These are phyloP conservation scores for Fusarium odoratissimum DNA, from an alignment of 2,329 filamentous ascomycete species.

Conservation along the genomic window DNA sequence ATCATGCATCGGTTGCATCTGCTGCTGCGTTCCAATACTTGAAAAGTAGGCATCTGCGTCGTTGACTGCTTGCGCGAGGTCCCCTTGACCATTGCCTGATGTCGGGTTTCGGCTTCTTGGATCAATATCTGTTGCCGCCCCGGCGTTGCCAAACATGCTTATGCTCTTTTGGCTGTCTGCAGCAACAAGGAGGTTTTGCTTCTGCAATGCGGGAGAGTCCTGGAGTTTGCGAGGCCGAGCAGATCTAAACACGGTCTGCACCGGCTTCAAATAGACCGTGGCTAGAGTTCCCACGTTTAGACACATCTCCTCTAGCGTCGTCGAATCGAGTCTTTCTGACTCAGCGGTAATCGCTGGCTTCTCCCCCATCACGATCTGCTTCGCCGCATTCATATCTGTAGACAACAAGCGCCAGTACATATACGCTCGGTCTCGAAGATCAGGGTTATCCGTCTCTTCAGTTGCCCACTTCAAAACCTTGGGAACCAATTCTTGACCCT, in stretches of 20 bases:
- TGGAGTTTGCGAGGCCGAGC: conserved; percentile 83
- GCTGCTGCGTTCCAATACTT: conserved; percentile 76
- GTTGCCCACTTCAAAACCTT: conserved; percentile 98
- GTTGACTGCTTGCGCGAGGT: conserved; percentile 77
- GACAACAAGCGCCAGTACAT: conserved; percentile 99
- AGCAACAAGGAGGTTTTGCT: conserved; percentile 67
- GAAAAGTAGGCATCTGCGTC: conserved; percentile 94
- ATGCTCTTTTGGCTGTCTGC: conserved; percentile 69
- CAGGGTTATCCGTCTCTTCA: conserved; percentile 98
- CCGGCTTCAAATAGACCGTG: conserved; percentile 97
- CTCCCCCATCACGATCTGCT: conserved; percentile 93
- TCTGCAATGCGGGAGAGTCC: conserved; percentile 88
- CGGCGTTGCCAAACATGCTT: conserved; percentile 66
- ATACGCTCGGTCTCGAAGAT: conserved; percentile 93
- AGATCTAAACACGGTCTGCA: conserved; percentile 94
- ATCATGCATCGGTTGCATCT: conserved; percentile 78
- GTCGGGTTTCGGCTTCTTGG: conserved; percentile 52
- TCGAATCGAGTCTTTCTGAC: conserved; percentile 90
- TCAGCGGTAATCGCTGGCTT: conserved; percentile 97
- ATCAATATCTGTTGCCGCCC: conserved; percentile 63
- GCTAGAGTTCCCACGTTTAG: conserved; percentile 95
- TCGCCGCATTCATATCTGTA: conserved; percentile 88
- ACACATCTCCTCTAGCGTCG: conserved; percentile 96
- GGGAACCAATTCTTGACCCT: conserved; percentile 91
- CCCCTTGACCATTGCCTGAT: conserved; percentile 50